Base-by-base conservation (phyloP, 257 asterid species). In the Ophiorrhiza pumila region DNA sequence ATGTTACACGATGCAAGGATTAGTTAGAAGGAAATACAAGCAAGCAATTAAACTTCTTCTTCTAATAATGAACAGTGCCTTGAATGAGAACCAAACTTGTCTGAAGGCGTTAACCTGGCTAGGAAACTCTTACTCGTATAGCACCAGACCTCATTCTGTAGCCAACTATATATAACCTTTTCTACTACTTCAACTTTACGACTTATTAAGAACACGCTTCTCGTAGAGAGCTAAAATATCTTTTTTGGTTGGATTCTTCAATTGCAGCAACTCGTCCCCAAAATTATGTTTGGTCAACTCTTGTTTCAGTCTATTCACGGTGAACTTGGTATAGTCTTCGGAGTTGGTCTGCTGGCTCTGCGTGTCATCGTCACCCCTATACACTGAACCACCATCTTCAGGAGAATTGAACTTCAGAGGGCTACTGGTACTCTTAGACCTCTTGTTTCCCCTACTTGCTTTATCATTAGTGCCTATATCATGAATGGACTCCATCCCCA, bases 381-480 rank as follows among this genome's bases (percentile, higher is more conserved):
- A 91, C 46, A 84, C 89, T 0, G 98, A 94, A 65, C 93, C 98
- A 34, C 96, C 98, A 60, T 94, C 97, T 79, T 94, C 98, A 22
- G 96, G 96, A 46, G 79, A 29, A 20, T 80, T 41, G 25, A 86
- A 63, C 80, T 84, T 83, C 80, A 85, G 45, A 55, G 97, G 96
- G 77, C 97, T 93, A 32, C 80, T 80, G 17, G 87, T 90, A 70
- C 97, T 91, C 81, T 82, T 91, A 10, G 96, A 81, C 86, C 93
- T 87, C 82, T 94, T 94, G 79, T 77, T 90, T 80, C 78, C 90
- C 77, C 84, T 85, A 66, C 56, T 71, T 14, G 29, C 78, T 71
- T 71, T 80, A 9, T 89, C 95, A 65, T 77, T 84, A 31, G 83
- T 77, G 49, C 77, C 97, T 29, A 85, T 77, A 66, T 87, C 88